phyloP scores from a whole-genome alignment of 2,329 filamentous ascomycete species.

The Apiospora phragmitis region DNA sequence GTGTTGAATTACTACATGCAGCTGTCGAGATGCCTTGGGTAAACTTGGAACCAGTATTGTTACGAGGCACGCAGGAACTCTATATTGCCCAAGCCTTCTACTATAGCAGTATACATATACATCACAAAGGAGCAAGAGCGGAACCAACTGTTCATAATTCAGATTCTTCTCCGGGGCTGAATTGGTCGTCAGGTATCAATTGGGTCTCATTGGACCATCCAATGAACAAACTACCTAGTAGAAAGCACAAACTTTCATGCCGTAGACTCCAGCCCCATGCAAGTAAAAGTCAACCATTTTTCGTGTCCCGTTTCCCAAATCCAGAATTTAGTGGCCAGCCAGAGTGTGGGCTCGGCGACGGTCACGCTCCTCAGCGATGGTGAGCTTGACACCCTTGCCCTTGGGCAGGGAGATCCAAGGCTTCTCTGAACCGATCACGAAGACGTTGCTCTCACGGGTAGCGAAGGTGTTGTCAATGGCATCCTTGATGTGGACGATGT shows the following conservation, averaged over 20 bases:
- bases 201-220: conserved; percentile 32
- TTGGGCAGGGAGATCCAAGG: conserved; percentile 99
- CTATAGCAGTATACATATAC: not conserved
- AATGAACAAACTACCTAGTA: conserved; percentile 28
- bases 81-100: not conserved
- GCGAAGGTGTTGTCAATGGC: conserved; percentile 99
- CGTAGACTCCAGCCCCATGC: conserved; percentile 36
- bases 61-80: not conserved
- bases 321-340: conserved; percentile 48
- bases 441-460: conserved; percentile 99
- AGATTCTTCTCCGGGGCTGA: conserved; percentile 14
- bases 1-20: not conserved
- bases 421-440: conserved; percentile 98
- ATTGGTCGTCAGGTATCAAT: conserved; percentile 29
- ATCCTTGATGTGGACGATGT: conserved; percentile 99
- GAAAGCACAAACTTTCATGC: conserved; percentile 26
- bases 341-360: conserved; percentile 75
- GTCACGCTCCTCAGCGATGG: conserved; percentile 98
- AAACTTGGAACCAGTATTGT: not conserved
- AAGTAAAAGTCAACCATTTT: conserved; percentile 33
- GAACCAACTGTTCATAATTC: conserved; percentile 6
- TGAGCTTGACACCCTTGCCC: conserved; percentile 99
- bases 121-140: not conserved
- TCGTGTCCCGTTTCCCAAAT: conserved; percentile 23
- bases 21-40: not conserved